Base-by-base conservation (phyloP, 805 yeast genomes). In the Wickerhamiella qilinensis region DNA sequence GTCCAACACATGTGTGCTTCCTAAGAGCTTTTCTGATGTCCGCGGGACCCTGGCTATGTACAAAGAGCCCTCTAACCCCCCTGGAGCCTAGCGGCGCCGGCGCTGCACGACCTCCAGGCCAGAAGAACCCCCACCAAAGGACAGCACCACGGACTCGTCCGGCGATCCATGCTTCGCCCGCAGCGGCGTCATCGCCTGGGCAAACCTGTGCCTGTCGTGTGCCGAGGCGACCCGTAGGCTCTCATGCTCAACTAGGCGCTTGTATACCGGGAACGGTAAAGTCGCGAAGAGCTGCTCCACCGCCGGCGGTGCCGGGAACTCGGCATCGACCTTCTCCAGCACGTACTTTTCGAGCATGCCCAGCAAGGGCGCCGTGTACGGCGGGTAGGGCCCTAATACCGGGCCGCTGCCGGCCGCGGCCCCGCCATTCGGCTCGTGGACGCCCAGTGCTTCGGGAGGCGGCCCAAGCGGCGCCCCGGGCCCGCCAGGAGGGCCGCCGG, bases 101-200 rank as follows among this genome's bases (percentile, higher is more conserved):
- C 25, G 25, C 20, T 37, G 38, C 6, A 36, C 36, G n/a, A 39
- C 36, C 29, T 39, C 38, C 12, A 58, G 54, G 11, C 62, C 60
- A 17, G 53, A 51, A 14, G 46, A 48, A 18, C 59, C 57, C 11
- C 54, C 59, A 11, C 60, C 60, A 43, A 58, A 58, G 4, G 60
- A 56, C 38, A 58, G 41, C 21, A 58, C 58, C 7, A 58, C 62
- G 9, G 45, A 45, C 36, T 58, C 62, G 33, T 56, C 60, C n/a
- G 29, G 21, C 12, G 21, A n/a, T 29, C 16, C 24, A 1, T 38
- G 25, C 24, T 39, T 38, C 39, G 46, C 51, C 21, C 61, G 50
- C 19, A 46, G 39, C 15, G 41, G 44, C 7, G 48, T 43, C 28
- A 57, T 39, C n/a, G 48, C 51, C 17, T 51, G 44, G 15, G 60